Evolutionary conservation across 1,284 basidiomycete species (phyloP).

Genomic region (Microbotryomycetes sp.): DNA sequence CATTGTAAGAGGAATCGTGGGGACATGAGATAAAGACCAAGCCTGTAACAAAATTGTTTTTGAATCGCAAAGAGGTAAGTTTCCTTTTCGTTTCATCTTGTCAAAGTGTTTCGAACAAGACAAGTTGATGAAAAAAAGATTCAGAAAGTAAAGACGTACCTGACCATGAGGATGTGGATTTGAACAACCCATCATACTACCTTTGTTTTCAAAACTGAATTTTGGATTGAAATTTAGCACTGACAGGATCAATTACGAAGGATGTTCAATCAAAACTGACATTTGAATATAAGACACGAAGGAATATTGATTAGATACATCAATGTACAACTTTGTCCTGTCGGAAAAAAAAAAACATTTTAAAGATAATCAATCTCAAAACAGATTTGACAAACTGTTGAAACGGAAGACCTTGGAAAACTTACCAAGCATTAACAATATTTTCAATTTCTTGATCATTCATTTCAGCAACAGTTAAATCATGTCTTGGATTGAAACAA

Average conservation of each 20-base stretch:
- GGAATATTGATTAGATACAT: conserved; percentile 50
- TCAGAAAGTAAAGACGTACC: conserved; percentile 42
- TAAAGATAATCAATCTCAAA: neutral
- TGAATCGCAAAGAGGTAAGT: neutral
- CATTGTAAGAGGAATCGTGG: conserved; percentile 44
- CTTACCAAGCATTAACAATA: conserved; percentile 68
- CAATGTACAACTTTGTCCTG: conserved; percentile 46
- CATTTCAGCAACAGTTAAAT: conserved; percentile 79
- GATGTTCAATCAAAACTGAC: conserved; percentile 45
- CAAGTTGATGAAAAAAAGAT: conserved; percentile 4
- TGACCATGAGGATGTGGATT: conserved; percentile 96
- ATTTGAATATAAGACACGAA: conserved; percentile 73
- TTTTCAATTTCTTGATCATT: conserved; percentile 55
- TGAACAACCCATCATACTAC: conserved; percentile 90
- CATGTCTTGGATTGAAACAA: conserved; percentile 82
- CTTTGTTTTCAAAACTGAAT: conserved; percentile 69
- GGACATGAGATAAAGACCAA: conserved; percentile 57
- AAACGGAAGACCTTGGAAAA: conserved; percentile 45
- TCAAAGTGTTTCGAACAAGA: neutral
- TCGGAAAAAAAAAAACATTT: neutral
- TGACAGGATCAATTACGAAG: neutral
- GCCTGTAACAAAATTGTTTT: conserved; percentile 18
- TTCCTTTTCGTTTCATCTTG: too few relatives aligned
- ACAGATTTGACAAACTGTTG: conserved; percentile 48
- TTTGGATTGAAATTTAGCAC: neutral